Evolutionary conservation across 2,329 filamentous ascomycete genomes (phyloP).

Genomic region (Ophiostoma perfectum): DNA sequence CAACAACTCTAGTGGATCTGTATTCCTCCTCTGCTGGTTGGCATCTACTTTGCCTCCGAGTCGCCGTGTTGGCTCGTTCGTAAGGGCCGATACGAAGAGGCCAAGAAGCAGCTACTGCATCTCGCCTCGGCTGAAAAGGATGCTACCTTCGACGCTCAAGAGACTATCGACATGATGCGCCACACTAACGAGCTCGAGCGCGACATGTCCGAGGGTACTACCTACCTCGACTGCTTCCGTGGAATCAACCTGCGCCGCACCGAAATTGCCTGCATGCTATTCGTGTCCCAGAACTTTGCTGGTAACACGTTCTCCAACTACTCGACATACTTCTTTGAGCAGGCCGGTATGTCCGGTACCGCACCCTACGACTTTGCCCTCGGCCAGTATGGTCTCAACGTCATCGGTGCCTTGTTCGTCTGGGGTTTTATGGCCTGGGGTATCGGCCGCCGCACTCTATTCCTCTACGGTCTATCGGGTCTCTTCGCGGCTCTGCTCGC

Average conservation of each 20-base stretch:
- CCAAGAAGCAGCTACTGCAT: constrained; percentile 36
- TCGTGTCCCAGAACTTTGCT: constrained; percentile 37
- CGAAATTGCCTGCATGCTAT: constrained; percentile 43
- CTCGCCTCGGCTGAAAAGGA: constrained; percentile 34
- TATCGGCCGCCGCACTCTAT: constrained; percentile 47
- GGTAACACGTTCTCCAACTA: constrained; percentile 42
- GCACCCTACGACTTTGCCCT: constrained; percentile 42
- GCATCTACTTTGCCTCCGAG: constrained; percentile 22
- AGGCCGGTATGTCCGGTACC: constrained; percentile 39
- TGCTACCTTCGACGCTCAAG: constrained; percentile 25
- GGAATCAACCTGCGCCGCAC: constrained; percentile 47
- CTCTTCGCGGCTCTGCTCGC: constrained; percentile 39
- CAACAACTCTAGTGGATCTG: constrained; percentile 22
- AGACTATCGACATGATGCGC: constrained; percentile 46
- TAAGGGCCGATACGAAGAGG: constrained; percentile 39
- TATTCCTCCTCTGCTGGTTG: constrained; percentile 17
- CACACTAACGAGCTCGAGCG: constrained; percentile 55
- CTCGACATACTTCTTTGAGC: constrained; percentile 38
- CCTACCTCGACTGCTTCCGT: constrained; percentile 48
- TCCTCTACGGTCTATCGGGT: constrained; percentile 23
- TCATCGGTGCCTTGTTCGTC: constrained; percentile 46
- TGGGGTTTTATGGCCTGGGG: constrained; percentile 44
- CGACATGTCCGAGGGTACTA: constrained; percentile 44
- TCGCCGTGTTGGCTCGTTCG: constrained; percentile 33
- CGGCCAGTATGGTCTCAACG: constrained; percentile 46